A percentile compares a stretch with the other conserved stretches of the same genome.
Evolutionary conservation across 805 yeast genomes (phyloP).

Genomic region (Myxozyma nipponensis): DNA sequence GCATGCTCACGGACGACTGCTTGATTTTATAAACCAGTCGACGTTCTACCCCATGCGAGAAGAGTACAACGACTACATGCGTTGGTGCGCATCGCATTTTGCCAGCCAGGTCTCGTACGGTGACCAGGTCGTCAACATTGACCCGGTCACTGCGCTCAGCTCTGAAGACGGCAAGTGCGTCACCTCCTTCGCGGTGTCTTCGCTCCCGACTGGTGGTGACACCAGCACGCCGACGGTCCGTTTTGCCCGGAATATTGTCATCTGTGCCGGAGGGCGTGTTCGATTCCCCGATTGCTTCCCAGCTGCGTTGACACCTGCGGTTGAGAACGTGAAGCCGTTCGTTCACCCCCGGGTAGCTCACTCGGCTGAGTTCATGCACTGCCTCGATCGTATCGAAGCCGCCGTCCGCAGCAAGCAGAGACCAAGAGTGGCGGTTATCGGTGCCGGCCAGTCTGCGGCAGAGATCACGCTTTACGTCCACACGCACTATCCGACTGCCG

Average conservation of each 20-base stretch:
- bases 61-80: slow-evolving; percentile 32
- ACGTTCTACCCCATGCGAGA: slow-evolving; percentile 32
- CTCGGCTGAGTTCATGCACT: slow-evolving; percentile 25
- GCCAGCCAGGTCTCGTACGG: slow-evolving; percentile 22
- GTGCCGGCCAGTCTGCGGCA: slow-evolving; percentile 33
- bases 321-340: background rate
- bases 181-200: background rate
- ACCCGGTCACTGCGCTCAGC: background rate
- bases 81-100: slow-evolving; percentile 31
- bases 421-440: slow-evolving; percentile 27
- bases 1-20: slow-evolving; percentile 22
- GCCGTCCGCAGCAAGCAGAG: background rate
- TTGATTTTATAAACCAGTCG: slow-evolving; percentile 26
- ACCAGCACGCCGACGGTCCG: background rate
- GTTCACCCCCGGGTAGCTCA: slow-evolving; percentile 13
- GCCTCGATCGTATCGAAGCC: background rate
- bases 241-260: slow-evolving; percentile 21
- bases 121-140: slow-evolving; percentile 10
- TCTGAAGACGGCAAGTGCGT: background rate
- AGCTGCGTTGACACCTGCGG: background rate
- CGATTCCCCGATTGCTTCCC: slow-evolving; percentile 22
- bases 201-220: background rate
- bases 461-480: slow-evolving; percentile 26
- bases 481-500: slow-evolving; percentile 7
- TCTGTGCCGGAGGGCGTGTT: slow-evolving; percentile 30